These are phyloP conservation scores for Apiotrichum veenhuisii DNA, from an alignment of 1,284 basidiomycete species.

Conservation along the genomic window DNA sequence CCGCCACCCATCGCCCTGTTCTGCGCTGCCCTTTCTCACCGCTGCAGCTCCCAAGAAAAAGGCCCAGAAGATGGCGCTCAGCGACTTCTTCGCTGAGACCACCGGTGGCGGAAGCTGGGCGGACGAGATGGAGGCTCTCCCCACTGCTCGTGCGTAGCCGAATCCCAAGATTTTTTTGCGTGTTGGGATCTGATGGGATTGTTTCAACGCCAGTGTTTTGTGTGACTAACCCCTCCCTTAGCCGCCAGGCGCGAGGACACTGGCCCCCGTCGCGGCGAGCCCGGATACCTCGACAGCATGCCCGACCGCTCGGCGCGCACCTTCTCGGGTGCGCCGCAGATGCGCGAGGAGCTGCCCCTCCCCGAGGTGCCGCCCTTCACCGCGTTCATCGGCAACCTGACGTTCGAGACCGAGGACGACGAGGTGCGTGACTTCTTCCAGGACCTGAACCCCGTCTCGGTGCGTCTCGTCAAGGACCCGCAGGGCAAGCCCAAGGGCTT, in stretches of 20 bases:
- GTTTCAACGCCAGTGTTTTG: too few species aligned
- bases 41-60: conserved; percentile 61
- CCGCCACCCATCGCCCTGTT: not conserved
- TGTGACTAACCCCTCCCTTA: conserved; percentile 21
- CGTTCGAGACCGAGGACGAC: conserved; percentile 82
- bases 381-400: conserved; percentile 90
- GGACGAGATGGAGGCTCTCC: conserved; percentile 18
- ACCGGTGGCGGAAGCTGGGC: conserved; percentile 31
- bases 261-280: conserved; percentile 46
- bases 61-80: conserved; percentile 82
- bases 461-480: conserved; percentile 88
- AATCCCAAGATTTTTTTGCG: too few species aligned
- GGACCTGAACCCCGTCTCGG: conserved; percentile 63
- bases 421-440: conserved; percentile 79
- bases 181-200: too few species aligned
- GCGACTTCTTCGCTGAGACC: conserved; percentile 86
- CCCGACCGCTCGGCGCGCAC: conserved; percentile 38
- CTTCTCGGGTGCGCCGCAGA: conserved; percentile 50
- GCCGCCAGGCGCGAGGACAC: conserved; percentile 48
- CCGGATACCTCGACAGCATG: conserved; percentile 50
- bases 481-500: conserved; percentile 95
- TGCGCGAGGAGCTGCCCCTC: conserved; percentile 85
- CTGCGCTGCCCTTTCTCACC: not conserved
- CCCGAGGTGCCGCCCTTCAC: conserved; percentile 95
- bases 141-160: conserved; percentile 12